A percentile compares a stretch with the other conserved stretches of the same genome.
These are phyloP conservation scores for Ciborinia camelliae DNA, from an alignment of 2,329 filamentous ascomycete genomes.

Conservation along the genomic window DNA sequence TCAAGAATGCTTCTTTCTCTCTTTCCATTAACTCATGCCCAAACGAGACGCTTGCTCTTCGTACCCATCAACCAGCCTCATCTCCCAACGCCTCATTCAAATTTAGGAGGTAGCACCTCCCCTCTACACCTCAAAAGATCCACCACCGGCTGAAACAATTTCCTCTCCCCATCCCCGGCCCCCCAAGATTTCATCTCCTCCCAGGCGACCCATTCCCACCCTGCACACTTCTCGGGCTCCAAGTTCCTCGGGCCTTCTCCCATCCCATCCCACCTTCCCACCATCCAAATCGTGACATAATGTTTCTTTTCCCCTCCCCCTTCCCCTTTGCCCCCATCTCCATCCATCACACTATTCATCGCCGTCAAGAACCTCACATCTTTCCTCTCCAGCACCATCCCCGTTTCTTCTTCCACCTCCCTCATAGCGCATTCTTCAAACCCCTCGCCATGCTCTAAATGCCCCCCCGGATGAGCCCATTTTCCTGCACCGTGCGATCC, in stretches of 20 bases:
- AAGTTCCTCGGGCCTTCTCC: conserved; percentile 51
- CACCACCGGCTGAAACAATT: neutral
- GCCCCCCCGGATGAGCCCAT: conserved; percentile 69
- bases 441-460: conserved; percentile 67
- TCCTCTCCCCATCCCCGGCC: neutral
- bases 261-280: conserved; percentile 48
- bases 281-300: conserved; percentile 71
- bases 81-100: neutral
- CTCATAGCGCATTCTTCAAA: conserved; percentile 60
- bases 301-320: conserved; percentile 59
- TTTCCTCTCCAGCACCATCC: conserved; percentile 47
- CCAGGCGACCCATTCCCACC: conserved; percentile 54
- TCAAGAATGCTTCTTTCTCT: neutral
- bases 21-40: no score
- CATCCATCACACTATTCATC: conserved; percentile 64
- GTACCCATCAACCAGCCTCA: neutral
- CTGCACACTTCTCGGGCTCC: conserved; percentile 49
- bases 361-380: conserved; percentile 53
- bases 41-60: neutral
- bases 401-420: conserved; percentile 70
- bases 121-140: neutral
- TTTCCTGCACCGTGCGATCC: conserved; percentile 43
- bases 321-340: conserved; percentile 36
- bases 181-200: conserved; percentile 43
- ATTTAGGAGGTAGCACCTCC: neutral